Evolutionary conservation across 345 rosid species (phyloP).

Genomic region (Corchorus capsularis): DNA sequence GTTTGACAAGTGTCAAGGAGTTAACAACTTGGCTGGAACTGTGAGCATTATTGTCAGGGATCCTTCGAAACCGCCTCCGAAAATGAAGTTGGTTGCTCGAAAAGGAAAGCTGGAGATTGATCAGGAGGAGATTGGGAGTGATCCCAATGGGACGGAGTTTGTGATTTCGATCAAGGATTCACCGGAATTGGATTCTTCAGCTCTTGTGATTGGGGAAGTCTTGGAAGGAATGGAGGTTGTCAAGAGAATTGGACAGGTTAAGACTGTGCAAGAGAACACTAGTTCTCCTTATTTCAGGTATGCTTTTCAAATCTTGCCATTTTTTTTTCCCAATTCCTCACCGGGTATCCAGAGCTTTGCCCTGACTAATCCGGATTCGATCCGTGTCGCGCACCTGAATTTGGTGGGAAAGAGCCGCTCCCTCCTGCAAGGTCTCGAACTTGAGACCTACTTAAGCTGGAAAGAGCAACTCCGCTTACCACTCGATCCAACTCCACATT

Average conservation of each 20-base stretch:
- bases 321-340: too few species aligned
- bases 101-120: slow-evolving; percentile 73
- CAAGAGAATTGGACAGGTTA: slow-evolving; percentile 61
- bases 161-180: slow-evolving; percentile 69
- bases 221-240: slow-evolving; percentile 78
- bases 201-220: slow-evolving; percentile 74
- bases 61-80: slow-evolving; percentile 78
- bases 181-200: slow-evolving; percentile 76
- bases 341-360: too few species aligned
- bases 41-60: slow-evolving; percentile 79
- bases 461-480: too few species aligned
- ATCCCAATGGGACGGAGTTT: slow-evolving; percentile 83
- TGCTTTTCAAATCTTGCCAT: slow-evolving; percentile 10
- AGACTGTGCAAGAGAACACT: slow-evolving; percentile 82
- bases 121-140: slow-evolving; percentile 59
- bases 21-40: slow-evolving; percentile 57
- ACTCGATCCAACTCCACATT: too few species aligned
- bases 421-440: too few species aligned
- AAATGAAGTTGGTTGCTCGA: slow-evolving; percentile 73
- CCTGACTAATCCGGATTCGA: too few species aligned
- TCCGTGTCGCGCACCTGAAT: too few species aligned
- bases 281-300: slow-evolving; percentile 89
- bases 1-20: slow-evolving; percentile 45
- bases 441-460: too few species aligned
- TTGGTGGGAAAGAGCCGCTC: too few species aligned